These are phyloP conservation scores for Acanthamoeba rhysodes DNA, from an alignment of 208 protist genomes.

Conservation along the genomic window DNA sequence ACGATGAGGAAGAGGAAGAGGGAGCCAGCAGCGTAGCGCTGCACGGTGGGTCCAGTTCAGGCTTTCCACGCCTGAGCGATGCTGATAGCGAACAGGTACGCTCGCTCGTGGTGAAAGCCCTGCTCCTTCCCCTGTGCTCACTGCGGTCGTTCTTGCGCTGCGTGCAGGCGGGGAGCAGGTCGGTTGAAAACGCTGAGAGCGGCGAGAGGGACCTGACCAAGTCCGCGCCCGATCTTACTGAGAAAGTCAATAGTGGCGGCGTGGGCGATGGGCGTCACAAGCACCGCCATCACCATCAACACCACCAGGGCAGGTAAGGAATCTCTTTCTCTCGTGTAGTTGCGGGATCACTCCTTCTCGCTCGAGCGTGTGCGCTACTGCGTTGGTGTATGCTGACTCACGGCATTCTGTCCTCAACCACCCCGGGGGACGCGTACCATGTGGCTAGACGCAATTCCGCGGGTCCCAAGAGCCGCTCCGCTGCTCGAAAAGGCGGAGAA, in stretches of 20 bases:
- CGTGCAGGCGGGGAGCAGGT: neutral
- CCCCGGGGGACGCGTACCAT: neutral
- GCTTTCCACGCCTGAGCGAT: neutral
- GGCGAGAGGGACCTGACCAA: slow-evolving; percentile 8
- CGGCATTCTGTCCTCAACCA: too few species aligned
- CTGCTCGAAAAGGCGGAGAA: slow-evolving; percentile 63
- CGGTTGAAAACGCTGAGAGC: slow-evolving; percentile 22
- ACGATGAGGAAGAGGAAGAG: slow-evolving; percentile 19
- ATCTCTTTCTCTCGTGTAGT: neutral
- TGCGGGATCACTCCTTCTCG: neutral
- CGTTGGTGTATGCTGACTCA: too few species aligned
- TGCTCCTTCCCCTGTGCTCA: neutral
- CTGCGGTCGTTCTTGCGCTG: neutral
- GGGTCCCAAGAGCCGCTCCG: neutral
- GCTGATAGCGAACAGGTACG: neutral
- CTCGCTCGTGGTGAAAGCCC: neutral
- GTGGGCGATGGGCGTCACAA: neutral
- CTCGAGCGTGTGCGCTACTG: neutral
- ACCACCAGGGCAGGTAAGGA: neutral
- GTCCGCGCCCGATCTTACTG: neutral
- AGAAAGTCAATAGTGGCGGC: neutral
- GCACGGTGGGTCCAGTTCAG: neutral
- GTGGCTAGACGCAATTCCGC: neutral
- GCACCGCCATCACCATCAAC: neutral
- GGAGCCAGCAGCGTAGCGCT: neutral